These are phyloP conservation scores for Apiosordaria backusii DNA, from an alignment of 495 filamentous ascomycete species.

Conservation along the genomic window DNA sequence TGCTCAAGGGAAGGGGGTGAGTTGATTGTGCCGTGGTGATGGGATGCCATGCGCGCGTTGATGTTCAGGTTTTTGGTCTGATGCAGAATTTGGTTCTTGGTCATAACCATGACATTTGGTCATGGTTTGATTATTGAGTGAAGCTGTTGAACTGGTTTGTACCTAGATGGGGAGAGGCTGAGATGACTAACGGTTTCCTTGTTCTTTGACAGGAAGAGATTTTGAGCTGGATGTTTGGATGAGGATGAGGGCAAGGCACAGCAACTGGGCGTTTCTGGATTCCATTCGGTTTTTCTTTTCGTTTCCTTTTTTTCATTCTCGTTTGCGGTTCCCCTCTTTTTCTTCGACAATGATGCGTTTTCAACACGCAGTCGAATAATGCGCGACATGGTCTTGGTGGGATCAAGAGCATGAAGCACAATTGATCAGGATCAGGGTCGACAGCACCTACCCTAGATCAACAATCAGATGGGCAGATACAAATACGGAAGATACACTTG, in stretches of 20 bases:
- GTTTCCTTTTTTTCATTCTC: background rate
- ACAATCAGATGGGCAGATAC: background rate
- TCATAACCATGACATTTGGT: background rate
- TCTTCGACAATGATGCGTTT: background rate
- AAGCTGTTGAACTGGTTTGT: too few species aligned
- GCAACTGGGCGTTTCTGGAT: background rate
- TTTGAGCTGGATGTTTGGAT: slow-evolving; percentile 3
- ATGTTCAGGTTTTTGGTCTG: background rate
- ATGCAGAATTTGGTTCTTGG: background rate
- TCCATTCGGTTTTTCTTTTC: too few species aligned
- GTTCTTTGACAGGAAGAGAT: background rate
- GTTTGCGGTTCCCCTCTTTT: background rate
- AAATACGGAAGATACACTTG: background rate
- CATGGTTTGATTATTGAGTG: background rate
- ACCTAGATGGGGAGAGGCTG: background rate
- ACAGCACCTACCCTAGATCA: background rate
- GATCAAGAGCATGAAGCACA: background rate
- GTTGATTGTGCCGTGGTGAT: slow-evolving; percentile 3
- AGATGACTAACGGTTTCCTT: background rate
- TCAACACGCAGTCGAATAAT: background rate
- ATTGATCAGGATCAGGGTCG: background rate
- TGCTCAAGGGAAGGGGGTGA: slow-evolving; percentile 2
- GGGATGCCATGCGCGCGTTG: background rate
- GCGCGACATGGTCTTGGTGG: background rate
- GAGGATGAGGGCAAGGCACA: background rate